phyloP scores from a whole-genome alignment of 1,139 yeast species.

The Nematodospora anomalae region DNA sequence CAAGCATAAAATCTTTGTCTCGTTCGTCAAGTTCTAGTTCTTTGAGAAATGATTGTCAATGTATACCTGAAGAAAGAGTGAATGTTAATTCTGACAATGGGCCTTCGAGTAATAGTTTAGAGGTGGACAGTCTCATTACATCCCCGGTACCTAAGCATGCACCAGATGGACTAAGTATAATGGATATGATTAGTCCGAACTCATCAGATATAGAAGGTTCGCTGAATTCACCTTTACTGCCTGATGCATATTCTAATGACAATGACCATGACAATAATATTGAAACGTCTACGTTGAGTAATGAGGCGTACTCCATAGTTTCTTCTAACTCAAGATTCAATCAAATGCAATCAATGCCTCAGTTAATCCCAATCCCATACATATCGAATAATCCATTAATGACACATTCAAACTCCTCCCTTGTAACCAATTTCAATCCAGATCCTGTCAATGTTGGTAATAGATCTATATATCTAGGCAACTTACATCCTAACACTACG shows the following conservation, averaged over 20 bases:
- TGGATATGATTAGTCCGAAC: constrained; percentile 17
- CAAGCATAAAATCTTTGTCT: constrained; percentile 6
- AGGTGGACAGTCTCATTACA: constrained; percentile 13
- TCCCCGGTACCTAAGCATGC: constrained; percentile 9
- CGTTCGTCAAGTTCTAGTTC: constrained; percentile 4
- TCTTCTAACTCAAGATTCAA: constrained; percentile 10
- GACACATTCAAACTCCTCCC: constrained; percentile 9
- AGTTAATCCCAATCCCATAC: constrained; percentile 6
- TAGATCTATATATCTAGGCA: constrained; percentile 46
- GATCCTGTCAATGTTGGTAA: constrained; percentile 29
- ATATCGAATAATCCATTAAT: constrained; percentile 3
- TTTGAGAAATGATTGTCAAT: constrained; percentile 4
- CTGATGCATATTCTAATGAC: constrained; percentile 3
- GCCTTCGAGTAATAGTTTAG: constrained; percentile 13
- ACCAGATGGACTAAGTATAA: constrained; percentile 8
- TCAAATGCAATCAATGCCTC: constrained; percentile 5
- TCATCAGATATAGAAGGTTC: constrained; percentile 13
- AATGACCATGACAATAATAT: constrained; percentile 2
- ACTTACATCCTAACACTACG: constrained; percentile 45
- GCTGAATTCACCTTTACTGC: constrained; percentile 9
- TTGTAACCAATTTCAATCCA: constrained; percentile 1
- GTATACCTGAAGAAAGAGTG: constrained; percentile 11
- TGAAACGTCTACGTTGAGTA: constrained; percentile 4
- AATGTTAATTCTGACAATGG: constrained; percentile 10
- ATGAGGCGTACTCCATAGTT: constrained; percentile 11